These are phyloP conservation scores for Alternaria dauci DNA, from an alignment of 2,329 filamentous ascomycete species.

Conservation along the genomic window DNA sequence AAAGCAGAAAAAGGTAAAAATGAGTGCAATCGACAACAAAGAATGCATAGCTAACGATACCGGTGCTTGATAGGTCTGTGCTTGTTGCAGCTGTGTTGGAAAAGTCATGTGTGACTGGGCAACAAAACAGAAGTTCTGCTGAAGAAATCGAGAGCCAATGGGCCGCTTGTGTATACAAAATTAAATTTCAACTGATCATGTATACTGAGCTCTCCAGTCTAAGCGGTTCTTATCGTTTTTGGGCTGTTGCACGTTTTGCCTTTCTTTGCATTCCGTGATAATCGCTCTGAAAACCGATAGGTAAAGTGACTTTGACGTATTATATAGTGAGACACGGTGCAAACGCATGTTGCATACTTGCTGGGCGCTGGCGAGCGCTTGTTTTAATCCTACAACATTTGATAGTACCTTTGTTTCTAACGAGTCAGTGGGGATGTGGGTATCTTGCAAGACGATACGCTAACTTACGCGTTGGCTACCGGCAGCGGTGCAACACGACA, in stretches of 20 bases:
- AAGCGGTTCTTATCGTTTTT: background rate
- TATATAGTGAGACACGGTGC: background rate
- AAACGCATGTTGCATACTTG: background rate
- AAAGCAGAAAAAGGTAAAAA: constrained; percentile 35
- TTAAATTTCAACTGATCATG: background rate
- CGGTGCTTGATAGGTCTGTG: constrained; percentile 32
- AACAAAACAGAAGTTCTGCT: constrained; percentile 33
- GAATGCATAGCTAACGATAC: background rate
- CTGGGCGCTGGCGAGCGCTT: too few relatives aligned
- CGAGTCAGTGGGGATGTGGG: background rate
- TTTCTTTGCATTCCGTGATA: background rate
- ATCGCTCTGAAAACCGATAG: background rate
- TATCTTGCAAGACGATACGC: too few relatives aligned
- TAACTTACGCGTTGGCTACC: background rate
- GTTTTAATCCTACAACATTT: too few relatives aligned
- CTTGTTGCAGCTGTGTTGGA: constrained; percentile 44
- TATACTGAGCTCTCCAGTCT: background rate
- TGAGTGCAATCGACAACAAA: background rate
- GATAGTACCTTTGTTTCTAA: too few relatives aligned
- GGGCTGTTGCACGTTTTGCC: background rate
- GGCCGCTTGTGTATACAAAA: background rate
- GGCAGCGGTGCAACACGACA: background rate
- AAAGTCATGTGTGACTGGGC: constrained; percentile 42
- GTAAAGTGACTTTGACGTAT: background rate
- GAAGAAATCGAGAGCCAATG: background rate